Evolutionary conservation across 2,329 filamentous ascomycete genomes (phyloP), one percentile per base, ranked within the genome.

Genomic region (Clonostachys solani): DNA sequence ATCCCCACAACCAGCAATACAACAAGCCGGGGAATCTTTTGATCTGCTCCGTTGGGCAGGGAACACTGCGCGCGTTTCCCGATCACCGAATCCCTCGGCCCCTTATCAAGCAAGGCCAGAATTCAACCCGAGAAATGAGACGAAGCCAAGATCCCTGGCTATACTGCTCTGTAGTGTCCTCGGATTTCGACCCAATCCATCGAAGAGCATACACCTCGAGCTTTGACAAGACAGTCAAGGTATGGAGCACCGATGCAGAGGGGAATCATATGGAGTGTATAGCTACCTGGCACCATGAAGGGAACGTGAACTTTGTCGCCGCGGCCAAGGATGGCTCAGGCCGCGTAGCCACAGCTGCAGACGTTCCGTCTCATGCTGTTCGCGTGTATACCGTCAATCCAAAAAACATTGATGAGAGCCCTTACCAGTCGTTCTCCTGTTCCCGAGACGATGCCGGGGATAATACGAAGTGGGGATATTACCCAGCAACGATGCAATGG

Each of bases 11-110:
- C 48, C 80, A 84, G 55, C 81, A 84, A 51, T 85, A 86, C 56
- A 86, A 86, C 54, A 83, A 80, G 53, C 74, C 78, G 0, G 81
- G 82, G 1, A 86, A 86, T 54, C 60, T 86, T 10, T 63, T 81
- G 2, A 61, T 85, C 2, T 81, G 78, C 7, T 82, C 78, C 0
- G 65, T 70, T 1, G 54, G 49, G 1, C 54, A 58, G 2, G 69
- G 73, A 1, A 72, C 66, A 0, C 58, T 85, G 3, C 69, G 60
- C 6, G 75, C 79, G 0, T 77, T 77, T 54, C 64, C 78, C 0
- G 73, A 84, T 40, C 82, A 86, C 53, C 72, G 78, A 1, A 77
- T 84, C 16, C 61, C 69, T 1, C 73, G 82, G 2, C 78, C 80
- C 0, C 49, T 75, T 0, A 71, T 83, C 1, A 62, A 72, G 12